Evolutionary conservation across 2,329 filamentous ascomycete species (phyloP).

Genomic region (Teratosphaeriaceae sp.): DNA sequence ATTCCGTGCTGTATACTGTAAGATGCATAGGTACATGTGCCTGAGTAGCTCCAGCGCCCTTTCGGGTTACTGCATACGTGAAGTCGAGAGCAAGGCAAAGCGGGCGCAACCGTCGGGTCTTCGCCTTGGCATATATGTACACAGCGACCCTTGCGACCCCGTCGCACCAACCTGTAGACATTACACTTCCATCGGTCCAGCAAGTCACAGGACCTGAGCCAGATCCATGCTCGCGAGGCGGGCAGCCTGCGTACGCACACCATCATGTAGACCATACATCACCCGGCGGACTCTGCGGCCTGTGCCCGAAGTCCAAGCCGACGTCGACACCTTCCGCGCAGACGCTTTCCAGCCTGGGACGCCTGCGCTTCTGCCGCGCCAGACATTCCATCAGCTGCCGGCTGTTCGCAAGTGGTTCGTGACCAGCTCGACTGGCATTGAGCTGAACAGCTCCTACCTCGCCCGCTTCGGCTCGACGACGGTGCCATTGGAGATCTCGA

Average conservation of each 20-base stretch:
- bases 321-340: constrained; percentile 44
- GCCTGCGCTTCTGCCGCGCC: constrained; percentile 47
- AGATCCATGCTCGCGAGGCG: constrained; percentile 10
- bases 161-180: too few relatives aligned
- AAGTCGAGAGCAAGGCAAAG: too few relatives aligned
- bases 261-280: constrained; percentile 11
- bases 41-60: too few relatives aligned
- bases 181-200: too few relatives aligned
- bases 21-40: too few relatives aligned
- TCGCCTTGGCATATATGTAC: too few relatives aligned
- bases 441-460: constrained; percentile 39
- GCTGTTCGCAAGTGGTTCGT: constrained; percentile 56
- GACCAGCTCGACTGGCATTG: constrained; percentile 16
- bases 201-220: too few relatives aligned
- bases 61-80: too few relatives aligned
- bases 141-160: too few relatives aligned
- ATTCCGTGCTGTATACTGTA: too few relatives aligned
- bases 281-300: constrained; percentile 8
- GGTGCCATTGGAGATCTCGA: constrained; percentile 55
- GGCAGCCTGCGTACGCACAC: not conserved
- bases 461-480: constrained; percentile 41
- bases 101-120: too few relatives aligned
- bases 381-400: constrained; percentile 41
- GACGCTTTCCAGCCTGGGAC: constrained; percentile 46
- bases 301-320: constrained; percentile 19